Evolutionary conservation across 2,329 filamentous ascomycete genomes (phyloP).

Genomic region (Aspergillus fumigatiaffinis): DNA sequence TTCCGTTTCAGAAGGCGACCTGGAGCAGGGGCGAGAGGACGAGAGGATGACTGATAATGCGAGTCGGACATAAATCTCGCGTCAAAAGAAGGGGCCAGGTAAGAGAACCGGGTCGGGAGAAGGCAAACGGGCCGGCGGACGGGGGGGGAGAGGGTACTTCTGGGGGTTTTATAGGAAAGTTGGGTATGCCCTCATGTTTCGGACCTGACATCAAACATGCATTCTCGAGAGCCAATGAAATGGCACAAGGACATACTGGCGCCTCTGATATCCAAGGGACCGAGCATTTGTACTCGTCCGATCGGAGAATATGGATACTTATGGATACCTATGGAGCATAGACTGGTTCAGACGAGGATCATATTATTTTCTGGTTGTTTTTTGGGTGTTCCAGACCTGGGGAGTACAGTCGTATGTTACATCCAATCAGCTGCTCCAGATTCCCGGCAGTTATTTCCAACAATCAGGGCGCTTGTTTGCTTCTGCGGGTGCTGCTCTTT

Average conservation of each 20-base stretch:
- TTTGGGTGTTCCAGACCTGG: too few species aligned
- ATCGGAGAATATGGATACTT: too few species aligned
- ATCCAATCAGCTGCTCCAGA: not conserved
- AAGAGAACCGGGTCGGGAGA: not conserved
- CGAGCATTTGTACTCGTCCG: too few species aligned
- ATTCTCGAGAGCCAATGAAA: not conserved
- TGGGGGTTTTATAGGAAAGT: not conserved
- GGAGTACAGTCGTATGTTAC: too few species aligned
- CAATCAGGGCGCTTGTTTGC: not conserved
- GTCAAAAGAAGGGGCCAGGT: not conserved
- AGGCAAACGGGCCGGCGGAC: not conserved
- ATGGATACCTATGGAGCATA: too few species aligned
- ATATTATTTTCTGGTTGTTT: too few species aligned
- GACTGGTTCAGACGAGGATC: too few species aligned
- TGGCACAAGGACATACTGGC: too few species aligned
- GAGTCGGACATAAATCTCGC: constrained; percentile 14
- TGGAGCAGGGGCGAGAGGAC: constrained; percentile 14
- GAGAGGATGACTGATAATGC: constrained; percentile 7
- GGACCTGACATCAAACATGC: not conserved
- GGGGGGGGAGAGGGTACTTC: not conserved
- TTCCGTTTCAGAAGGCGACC: constrained; percentile 5
- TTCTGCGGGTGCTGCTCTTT: not conserved
- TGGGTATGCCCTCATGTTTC: not conserved
- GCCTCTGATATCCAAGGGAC: too few species aligned
- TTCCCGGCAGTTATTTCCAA: not conserved